A percentile compares a stretch with the other conserved stretches of the same genome.
Evolutionary conservation across 306 rosid genomes (phyloP).

Genomic region (Hylodesmum podocarpum): DNA sequence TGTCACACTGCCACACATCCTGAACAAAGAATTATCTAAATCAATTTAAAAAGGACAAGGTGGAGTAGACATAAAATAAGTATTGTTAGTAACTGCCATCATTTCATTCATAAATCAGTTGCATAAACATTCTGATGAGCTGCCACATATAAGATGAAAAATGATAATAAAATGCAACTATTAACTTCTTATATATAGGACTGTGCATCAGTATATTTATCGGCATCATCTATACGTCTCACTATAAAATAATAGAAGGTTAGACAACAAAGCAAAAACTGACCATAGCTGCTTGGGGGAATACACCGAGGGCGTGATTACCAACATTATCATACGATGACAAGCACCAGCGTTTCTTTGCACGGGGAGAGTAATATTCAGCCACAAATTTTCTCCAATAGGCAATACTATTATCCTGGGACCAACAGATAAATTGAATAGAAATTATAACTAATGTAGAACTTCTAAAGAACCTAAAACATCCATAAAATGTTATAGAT

Average conservation of each 20-base stretch:
- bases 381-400: constrained; percentile 98
- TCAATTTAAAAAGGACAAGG: background rate
- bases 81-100: too few species aligned
- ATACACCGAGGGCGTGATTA: constrained; percentile 89
- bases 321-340: constrained; percentile 86
- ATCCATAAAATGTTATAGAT: too few species aligned
- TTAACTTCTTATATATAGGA: too few species aligned
- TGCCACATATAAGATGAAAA: background rate
- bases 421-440: constrained; percentile 23
- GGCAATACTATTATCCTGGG: constrained; percentile 88
- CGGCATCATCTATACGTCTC: too few species aligned
- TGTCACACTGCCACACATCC: constrained; percentile 98
- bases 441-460: background rate
- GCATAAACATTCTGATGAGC: background rate
- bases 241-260: background rate
- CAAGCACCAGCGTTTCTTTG: constrained; percentile 96
- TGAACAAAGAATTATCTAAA: constrained; percentile 33
- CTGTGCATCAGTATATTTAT: too few species aligned
- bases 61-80: background rate
- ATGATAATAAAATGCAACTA: background rate
- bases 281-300: constrained; percentile 94
- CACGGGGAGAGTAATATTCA: constrained; percentile 94
- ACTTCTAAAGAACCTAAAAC: background rate
- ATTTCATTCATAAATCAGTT: background rate
- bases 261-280: constrained; percentile 28